Percentiles rank a stretch among this genome's conserved stretches.
These are phyloP conservation scores for Oryza australiensis DNA, from an alignment of 176 grass and related monocot species.

Conservation along the genomic window DNA sequence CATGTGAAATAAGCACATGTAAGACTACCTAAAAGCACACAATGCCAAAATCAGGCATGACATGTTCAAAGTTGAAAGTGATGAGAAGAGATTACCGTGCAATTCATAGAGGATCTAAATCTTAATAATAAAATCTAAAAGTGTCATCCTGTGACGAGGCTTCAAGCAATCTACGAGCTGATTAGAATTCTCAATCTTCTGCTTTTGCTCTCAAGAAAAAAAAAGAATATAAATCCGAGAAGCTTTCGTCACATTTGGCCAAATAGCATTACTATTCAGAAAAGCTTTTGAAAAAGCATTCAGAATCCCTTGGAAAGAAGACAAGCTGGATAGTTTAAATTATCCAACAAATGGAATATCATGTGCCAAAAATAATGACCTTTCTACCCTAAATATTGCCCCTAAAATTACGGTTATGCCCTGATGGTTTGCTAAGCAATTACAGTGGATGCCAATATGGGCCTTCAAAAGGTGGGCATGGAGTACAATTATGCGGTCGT, in stretches of 20 bases:
- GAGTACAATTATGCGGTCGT: conserved; percentile 58
- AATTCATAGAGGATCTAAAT: background rate
- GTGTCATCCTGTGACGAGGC: background rate
- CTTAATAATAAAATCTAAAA: background rate
- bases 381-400: background rate
- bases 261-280: background rate
- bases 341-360: conserved; percentile 39
- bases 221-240: background rate
- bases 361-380: conserved; percentile 2
- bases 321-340: conserved; percentile 35
- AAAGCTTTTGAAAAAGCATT: conserved; percentile 17
- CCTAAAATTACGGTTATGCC: background rate
- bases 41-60: background rate
- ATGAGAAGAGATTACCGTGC: background rate
- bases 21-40: too few species aligned
- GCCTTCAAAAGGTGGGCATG: conserved; percentile 48
- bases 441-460: conserved; percentile 33
- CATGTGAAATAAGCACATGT: too few species aligned
- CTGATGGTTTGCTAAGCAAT: background rate
- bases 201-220: background rate
- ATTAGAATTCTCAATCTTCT: background rate
- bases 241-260: conserved; percentile 24
- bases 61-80: background rate
- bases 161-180: conserved; percentile 10
- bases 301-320: conserved; percentile 4